Percentiles rank a stretch among this genome's conserved stretches.
Evolutionary conservation across 2,329 filamentous ascomycete genomes (phyloP).

Genomic region (Fusarium abutilonis): DNA sequence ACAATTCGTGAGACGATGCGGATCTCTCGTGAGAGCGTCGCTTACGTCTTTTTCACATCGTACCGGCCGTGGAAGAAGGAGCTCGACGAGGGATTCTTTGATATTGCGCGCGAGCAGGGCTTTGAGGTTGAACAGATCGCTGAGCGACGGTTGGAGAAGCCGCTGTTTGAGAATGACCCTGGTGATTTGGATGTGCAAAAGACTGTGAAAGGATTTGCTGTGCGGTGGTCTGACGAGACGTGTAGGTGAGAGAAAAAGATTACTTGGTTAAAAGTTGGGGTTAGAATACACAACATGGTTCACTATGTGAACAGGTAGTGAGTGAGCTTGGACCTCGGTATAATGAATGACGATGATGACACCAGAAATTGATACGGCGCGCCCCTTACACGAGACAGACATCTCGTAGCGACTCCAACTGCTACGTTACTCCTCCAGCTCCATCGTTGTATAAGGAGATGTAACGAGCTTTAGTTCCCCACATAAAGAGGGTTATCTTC

Average conservation of each 20-base stretch:
- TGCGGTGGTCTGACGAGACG: conserved; percentile 68
- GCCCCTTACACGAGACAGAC: conserved; percentile 6
- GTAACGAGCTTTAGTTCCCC: conserved; percentile 30
- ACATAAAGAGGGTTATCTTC: conserved; percentile 33
- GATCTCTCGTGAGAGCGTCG: conserved; percentile 63
- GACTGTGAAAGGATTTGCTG: conserved; percentile 82
- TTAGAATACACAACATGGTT: conserved; percentile 12
- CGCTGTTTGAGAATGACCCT: conserved; percentile 89
- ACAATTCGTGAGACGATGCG: conserved; percentile 76
- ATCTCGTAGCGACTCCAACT: conserved; percentile 16
- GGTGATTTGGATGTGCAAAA: conserved; percentile 83
- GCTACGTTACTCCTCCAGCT: conserved; percentile 39
- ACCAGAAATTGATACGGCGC: conserved; percentile 7
- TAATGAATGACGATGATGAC: conserved; percentile 37
- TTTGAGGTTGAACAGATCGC: conserved; percentile 82
- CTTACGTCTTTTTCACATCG: conserved; percentile 92
- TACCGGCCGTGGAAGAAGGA: conserved; percentile 91
- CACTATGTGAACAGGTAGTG: not conserved
- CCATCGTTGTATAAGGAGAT: conserved; percentile 22
- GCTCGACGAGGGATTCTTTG: conserved; percentile 88
- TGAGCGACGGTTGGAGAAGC: conserved; percentile 83
- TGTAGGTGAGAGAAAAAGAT: conserved; percentile 10
- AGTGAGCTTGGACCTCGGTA: conserved; percentile 8
- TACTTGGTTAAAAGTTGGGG: not conserved
- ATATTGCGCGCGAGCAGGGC: conserved; percentile 74